These are phyloP conservation scores for Hyphodiscus hymeniophilus DNA, from an alignment of 495 filamentous ascomycete species.

Conservation along the genomic window DNA sequence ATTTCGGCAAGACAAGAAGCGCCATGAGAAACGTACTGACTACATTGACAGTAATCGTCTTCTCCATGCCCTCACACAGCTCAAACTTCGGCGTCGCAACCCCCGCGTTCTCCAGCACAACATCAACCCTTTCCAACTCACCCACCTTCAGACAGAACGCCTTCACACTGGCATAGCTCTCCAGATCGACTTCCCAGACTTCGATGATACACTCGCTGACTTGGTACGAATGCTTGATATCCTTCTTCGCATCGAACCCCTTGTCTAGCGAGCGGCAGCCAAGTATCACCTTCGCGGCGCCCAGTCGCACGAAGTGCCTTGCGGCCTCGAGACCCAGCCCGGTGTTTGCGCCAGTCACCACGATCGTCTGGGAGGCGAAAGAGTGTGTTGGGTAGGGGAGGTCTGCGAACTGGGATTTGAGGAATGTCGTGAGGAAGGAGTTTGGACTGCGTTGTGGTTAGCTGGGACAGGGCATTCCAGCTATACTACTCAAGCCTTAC, in stretches of 20 bases:
- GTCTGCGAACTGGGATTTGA: constrained; percentile 17
- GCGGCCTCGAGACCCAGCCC: constrained; percentile 47
- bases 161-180: constrained; percentile 29
- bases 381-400: constrained; percentile 11
- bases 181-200: constrained; percentile 35
- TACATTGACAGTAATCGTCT: constrained; percentile 37
- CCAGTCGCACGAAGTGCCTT: constrained; percentile 23
- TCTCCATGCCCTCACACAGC: constrained; percentile 21
- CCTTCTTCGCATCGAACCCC: constrained; percentile 23
- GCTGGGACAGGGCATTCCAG: too few species aligned
- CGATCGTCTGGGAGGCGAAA: constrained; percentile 33
- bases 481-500: too few species aligned
- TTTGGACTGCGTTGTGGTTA: too few species aligned
- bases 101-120: constrained; percentile 34
- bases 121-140: constrained; percentile 31
- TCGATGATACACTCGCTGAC: constrained; percentile 16
- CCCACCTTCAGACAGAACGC: constrained; percentile 25
- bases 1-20: constrained; percentile 28
- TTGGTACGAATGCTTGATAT: constrained; percentile 28
- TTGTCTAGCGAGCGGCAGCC: constrained; percentile 28
- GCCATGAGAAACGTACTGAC: constrained; percentile 41
- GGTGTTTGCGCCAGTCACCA: constrained; percentile 45
- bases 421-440: constrained; percentile 4
- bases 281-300: constrained; percentile 31
- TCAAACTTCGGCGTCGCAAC: constrained; percentile 18